Conservation (phyloP, 495 filamentous ascomycete genomes). For the Jackrogersella minutella region DNA sequence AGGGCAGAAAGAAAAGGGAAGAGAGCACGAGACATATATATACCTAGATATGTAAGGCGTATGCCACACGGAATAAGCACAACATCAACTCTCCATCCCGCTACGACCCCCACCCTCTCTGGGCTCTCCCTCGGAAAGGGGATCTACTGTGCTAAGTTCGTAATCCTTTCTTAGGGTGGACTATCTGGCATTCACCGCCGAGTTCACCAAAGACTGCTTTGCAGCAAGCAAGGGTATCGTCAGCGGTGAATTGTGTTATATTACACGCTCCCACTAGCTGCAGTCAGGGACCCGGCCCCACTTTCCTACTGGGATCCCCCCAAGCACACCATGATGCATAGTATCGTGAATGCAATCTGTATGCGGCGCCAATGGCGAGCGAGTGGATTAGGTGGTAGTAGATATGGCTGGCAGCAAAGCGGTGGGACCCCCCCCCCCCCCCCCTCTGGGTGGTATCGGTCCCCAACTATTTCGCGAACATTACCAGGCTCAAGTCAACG, state of each 20-base stretch:
- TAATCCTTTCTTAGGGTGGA: conserved; percentile 2
- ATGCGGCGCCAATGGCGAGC: conserved; percentile 14
- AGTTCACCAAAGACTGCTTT: conserved; percentile 19
- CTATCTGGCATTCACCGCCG: conserved; percentile 27
- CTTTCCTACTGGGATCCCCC: conserved; percentile 32
- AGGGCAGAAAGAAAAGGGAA: not conserved
- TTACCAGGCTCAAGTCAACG: conserved; percentile 3
- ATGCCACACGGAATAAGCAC: conserved; percentile 12
- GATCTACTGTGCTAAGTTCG: conserved; percentile 23
- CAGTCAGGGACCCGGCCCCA: conserved; percentile 40
- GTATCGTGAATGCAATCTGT: conserved; percentile 31
- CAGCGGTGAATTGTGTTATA: conserved; percentile 26
- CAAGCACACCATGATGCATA: conserved; percentile 27
- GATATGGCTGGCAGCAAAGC: not conserved
- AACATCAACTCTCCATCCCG: conserved; percentile 7
- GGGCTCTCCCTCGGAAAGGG: conserved; percentile 15
- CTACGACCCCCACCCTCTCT: conserved; percentile 24
- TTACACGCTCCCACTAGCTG: conserved; percentile 22
- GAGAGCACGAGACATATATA: conserved; percentile 34
- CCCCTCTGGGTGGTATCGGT: conserved; percentile 21
- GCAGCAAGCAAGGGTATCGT: conserved; percentile 30
- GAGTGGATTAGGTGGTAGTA: too few species aligned
- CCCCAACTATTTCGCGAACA: not conserved
- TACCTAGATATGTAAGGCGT: not conserved
- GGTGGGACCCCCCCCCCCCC: conserved; percentile 32